Evolutionary conservation across 139 green algal genomes (phyloP).

Genomic region (Picochlorum sp.): DNA sequence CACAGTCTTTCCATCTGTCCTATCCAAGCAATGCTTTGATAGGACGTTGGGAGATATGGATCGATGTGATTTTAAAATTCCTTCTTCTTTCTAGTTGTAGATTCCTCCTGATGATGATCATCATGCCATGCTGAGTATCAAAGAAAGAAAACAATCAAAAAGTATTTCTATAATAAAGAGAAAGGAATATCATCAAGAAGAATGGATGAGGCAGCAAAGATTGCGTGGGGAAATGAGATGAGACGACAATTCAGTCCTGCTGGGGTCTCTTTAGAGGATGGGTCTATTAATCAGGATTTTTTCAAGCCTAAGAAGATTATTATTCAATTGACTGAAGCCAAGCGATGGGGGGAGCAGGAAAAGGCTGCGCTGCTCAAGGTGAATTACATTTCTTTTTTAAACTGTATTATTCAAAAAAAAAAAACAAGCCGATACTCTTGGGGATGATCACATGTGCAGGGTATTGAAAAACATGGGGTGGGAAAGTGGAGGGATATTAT

Average conservation of each 20-base stretch:
- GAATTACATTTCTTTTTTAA: neutral
- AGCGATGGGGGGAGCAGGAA: conserved; percentile 53
- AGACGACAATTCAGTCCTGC: conserved; percentile 47
- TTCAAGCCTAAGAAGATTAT: conserved; percentile 63
- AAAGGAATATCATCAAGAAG: too few relatives aligned
- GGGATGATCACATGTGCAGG: conserved; percentile 17
- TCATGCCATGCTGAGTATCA: too few relatives aligned
- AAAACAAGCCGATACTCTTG: neutral
- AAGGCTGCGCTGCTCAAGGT: conserved; percentile 48
- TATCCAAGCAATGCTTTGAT: too few relatives aligned
- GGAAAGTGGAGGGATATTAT: conserved; percentile 62
- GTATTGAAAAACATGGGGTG: conserved; percentile 58
- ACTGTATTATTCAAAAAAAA: too few relatives aligned
- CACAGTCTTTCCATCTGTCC: too few relatives aligned
- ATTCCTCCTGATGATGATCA: too few relatives aligned
- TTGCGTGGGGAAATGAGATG: conserved; percentile 48
- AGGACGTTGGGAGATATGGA: too few relatives aligned
- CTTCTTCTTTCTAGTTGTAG: too few relatives aligned
- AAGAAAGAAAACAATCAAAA: too few relatives aligned
- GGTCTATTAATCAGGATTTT: conserved; percentile 64
- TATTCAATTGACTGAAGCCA: conserved; percentile 37
- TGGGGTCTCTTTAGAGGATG: conserved; percentile 52
- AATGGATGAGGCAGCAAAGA: conserved; percentile 2
- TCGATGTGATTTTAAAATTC: too few relatives aligned
- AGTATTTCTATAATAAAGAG: too few relatives aligned